These are phyloP conservation scores for Auriculariales sp. DNA, from an alignment of 768 basidiomycete genomes.

Conservation along the genomic window DNA sequence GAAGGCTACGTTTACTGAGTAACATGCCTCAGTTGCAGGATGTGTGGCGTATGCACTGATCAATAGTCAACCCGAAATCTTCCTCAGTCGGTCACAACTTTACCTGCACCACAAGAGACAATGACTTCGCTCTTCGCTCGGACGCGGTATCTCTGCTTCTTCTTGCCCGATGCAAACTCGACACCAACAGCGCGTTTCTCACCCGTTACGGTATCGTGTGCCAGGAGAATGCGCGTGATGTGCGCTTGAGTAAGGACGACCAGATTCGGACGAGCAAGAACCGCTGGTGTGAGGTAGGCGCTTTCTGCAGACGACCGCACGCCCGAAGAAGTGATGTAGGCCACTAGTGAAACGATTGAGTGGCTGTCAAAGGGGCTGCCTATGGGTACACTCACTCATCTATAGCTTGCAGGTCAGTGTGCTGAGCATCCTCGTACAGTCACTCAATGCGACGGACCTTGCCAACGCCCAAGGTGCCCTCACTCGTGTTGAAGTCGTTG, in stretches of 20 bases:
- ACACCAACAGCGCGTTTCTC: slow-evolving; percentile 8
- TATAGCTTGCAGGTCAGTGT: neutral
- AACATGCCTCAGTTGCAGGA: slow-evolving; percentile 22
- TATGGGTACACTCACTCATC: slow-evolving; percentile 1
- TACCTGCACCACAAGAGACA: slow-evolving; percentile 9
- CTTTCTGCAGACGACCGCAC: slow-evolving; percentile 6
- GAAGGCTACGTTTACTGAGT: too few relatives aligned
- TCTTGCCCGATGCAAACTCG: slow-evolving; percentile 5
- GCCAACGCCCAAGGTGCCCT: neutral
- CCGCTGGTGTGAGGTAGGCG: slow-evolving; percentile 9
- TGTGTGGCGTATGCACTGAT: slow-evolving; percentile 22
- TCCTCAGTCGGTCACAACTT: too few relatives aligned
- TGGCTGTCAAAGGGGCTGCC: too few relatives aligned
- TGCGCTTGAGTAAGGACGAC: slow-evolving; percentile 4
- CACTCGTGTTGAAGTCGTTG: slow-evolving; percentile 6
- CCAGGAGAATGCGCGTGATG: slow-evolving; percentile 9
- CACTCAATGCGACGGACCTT: neutral
- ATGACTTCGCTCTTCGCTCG: slow-evolving; percentile 7
- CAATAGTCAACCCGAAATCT: too few relatives aligned
- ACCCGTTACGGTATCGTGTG: neutral
- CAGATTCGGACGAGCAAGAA: slow-evolving; percentile 9
- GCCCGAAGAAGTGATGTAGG: slow-evolving; percentile 6
- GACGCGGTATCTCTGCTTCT: slow-evolving; percentile 4
- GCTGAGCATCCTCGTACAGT: neutral
- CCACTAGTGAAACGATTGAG: neutral